A percentile compares a stretch with the other conserved stretches of the same genome.
These are phyloP conservation scores for Eucalyptus virginea DNA, from an alignment of 345 rosid species.

Conservation along the genomic window DNA sequence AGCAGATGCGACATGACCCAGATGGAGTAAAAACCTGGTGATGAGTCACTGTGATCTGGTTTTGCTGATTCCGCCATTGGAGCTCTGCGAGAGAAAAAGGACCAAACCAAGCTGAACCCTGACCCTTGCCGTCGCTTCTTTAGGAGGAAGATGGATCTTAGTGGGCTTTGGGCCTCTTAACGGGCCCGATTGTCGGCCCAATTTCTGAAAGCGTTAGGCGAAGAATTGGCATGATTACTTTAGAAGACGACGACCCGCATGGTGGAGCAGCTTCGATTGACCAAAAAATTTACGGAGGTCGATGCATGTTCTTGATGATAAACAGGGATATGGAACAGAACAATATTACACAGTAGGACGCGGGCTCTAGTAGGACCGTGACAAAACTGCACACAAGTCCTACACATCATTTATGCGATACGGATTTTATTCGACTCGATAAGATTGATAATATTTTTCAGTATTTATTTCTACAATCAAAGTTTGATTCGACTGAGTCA, in stretches of 20 bases:
- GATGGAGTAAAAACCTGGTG: neutral
- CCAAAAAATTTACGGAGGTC: neutral
- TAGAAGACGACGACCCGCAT: neutral
- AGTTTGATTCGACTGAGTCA: neutral
- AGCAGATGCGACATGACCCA: neutral
- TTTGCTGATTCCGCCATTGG: neutral
- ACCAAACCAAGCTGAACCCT: neutral
- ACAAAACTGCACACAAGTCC: neutral
- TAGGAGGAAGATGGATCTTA: neutral
- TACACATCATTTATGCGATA: neutral
- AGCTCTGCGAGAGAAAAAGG: neutral
- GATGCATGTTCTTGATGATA: neutral
- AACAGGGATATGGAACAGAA: neutral
- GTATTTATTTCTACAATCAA: rapidly evolving
- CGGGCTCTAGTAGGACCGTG: neutral
- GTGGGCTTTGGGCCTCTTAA: neutral
- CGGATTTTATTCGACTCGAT: neutral
- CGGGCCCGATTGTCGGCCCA: neutral
- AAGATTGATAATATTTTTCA: neutral
- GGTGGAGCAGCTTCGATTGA: neutral
- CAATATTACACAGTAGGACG: too few relatives aligned
- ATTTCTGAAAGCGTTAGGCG: neutral
- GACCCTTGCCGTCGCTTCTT: neutral
- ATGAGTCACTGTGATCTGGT: neutral
- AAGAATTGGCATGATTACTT: neutral